Conservation (phyloP, 78 protist genomes). For the Dictyostelium discoideum region DNA sequence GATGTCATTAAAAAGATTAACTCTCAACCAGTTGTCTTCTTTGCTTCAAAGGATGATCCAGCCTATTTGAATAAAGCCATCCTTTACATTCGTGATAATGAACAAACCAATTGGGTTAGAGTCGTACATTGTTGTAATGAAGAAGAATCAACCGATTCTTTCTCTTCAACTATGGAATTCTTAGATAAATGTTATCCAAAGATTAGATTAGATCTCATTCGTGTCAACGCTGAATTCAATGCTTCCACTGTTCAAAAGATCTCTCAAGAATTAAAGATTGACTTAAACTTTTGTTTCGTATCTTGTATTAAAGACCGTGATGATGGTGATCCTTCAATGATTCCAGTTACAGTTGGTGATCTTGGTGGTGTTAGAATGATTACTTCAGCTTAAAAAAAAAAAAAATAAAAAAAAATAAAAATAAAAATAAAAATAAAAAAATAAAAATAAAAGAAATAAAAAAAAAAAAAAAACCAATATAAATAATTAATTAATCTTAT, state of each 20-base stretch:
- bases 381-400: neutral
- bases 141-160: conserved; percentile 24
- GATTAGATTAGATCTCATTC: conserved; percentile 78
- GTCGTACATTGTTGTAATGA: conserved; percentile 80
- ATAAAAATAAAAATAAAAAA: neutral
- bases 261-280: conserved; percentile 11
- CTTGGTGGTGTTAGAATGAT: conserved; percentile 82
- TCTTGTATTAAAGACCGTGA: conserved; percentile 69
- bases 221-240: conserved; percentile 14
- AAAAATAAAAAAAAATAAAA: too few species aligned
- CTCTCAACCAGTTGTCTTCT: conserved; percentile 84
- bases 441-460: neutral
- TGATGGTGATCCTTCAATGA: neutral
- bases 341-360: conserved; percentile 58
- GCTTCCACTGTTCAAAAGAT: conserved; percentile 30
- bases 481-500: neutral
- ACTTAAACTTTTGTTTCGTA: conserved; percentile 74
- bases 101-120: conserved; percentile 86
- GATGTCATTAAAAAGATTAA: conserved; percentile 41
- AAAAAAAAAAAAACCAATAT: neutral
- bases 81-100: conserved; percentile 90
- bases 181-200: conserved; percentile 77
- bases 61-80: conserved; percentile 87
- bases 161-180: conserved; percentile 49
- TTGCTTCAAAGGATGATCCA: conserved; percentile 81